phyloP scores from a whole-genome alignment of 306 rosid species.

The Dryas alaskensis region DNA sequence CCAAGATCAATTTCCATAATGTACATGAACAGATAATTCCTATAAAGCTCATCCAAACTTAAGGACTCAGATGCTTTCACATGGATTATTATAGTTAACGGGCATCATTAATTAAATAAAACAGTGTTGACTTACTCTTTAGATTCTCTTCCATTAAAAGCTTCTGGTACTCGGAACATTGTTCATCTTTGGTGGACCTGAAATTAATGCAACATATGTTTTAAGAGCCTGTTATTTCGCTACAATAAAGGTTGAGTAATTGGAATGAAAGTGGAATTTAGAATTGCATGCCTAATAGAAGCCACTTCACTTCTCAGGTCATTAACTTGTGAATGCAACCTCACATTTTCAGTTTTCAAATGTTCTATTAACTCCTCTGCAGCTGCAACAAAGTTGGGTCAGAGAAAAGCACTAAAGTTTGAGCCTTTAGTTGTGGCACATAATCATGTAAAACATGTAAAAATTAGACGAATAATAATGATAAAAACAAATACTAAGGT shows the following conservation, averaged over 20 bases:
- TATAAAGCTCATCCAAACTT: not conserved
- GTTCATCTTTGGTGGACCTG: slow-evolving; percentile 58
- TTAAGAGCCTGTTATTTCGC: slow-evolving; percentile 13
- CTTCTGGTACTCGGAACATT: slow-evolving; percentile 49
- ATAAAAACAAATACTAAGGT: too few species aligned
- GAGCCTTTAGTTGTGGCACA: not conserved
- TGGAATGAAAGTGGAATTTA: not conserved
- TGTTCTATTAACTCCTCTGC: slow-evolving; percentile 74
- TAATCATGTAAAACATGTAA: not conserved
- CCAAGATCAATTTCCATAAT: not conserved
- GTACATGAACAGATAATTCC: not conserved
- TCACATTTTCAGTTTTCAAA: slow-evolving; percentile 55
- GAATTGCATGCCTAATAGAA: slow-evolving; percentile 53
- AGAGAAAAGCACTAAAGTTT: slow-evolving; percentile 12
- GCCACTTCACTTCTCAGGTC: slow-evolving; percentile 65
- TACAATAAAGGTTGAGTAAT: slow-evolving; percentile 11
- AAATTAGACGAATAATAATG: not conserved
- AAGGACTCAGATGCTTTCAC: slow-evolving; percentile 12
- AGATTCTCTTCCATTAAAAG: slow-evolving; percentile 49
- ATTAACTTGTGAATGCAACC: slow-evolving; percentile 47
- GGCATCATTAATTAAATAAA: slow-evolving; percentile 7
- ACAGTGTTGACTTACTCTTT: slow-evolving; percentile 52
- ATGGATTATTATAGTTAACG: not conserved
- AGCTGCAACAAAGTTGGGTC: slow-evolving; percentile 43
- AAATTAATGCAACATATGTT: slow-evolving; percentile 23